Base-by-base conservation (phyloP, 306 rosid species). In the Cicer bijugum region DNA sequence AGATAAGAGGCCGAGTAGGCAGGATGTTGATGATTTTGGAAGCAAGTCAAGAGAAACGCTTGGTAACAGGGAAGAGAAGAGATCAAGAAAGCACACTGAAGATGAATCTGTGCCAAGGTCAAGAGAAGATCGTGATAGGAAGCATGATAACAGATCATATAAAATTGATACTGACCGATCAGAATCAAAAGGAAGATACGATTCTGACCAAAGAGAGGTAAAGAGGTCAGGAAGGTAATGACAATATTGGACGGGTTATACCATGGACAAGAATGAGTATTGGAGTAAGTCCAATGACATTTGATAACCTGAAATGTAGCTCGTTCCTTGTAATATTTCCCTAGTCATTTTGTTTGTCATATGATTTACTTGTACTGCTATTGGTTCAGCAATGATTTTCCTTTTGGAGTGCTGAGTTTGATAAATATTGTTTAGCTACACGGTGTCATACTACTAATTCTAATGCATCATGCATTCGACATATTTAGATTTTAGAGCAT, bases 121-220 rank as follows among this genome's bases (percentile, higher is more conserved):
- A 28, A 86, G 85, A 82, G 89, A 81, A 80, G 89, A 78, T 74
- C 81, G 67, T 69, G 86, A 85, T 59, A 58, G 72, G 84, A 80
- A 81, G 82, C 89, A 47, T 67, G 89, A 81, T 23, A 81, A 64
- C 72, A 77, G 81, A 79, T 78, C 51, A 5, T 80, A 71, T 70
- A 74, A 53, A 53, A 61, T 64, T 63, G 76, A 75, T 28, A 37
- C 38, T 4, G 78, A 68, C 20, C 78, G 76, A 51, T 17, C 64
- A 50, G 83, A 80, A 42, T 52, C 71, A 9, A 80, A 72, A 44
- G 40, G 4, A 75, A 80, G 81, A 73, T 68, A 75, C 58, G 86
- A 69, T 60, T 44, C 12, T 69, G 87, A 81, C 53, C 14, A 65
- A 75, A 83, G 81, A 48, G 90, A 79, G 55, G 86, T 75, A 50